phyloP scores from a whole-genome alignment of 2,329 filamentous ascomycete genomes.

The Drechslerella dactyloides region DNA sequence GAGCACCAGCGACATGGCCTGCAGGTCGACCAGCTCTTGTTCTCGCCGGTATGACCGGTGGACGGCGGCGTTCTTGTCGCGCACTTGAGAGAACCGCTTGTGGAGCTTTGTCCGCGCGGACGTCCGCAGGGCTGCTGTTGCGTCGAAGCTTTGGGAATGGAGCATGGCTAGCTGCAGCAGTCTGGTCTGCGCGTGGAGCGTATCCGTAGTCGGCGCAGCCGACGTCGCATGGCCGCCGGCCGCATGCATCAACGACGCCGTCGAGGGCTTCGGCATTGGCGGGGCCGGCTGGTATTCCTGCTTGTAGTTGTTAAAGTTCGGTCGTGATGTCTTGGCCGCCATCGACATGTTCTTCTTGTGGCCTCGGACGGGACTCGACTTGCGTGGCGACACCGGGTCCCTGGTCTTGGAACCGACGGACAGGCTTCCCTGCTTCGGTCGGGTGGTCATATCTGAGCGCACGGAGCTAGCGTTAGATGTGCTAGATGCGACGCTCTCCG shows the following conservation, averaged over 20 bases:
- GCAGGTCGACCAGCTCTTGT: slow-evolving; percentile 37
- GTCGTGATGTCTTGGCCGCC: slow-evolving; percentile 16
- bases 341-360: slow-evolving; percentile 29
- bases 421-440: slow-evolving; percentile 21
- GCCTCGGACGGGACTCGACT: slow-evolving; percentile 23
- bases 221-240: slow-evolving; percentile 5
- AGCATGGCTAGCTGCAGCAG: slow-evolving; percentile 43
- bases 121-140: slow-evolving; percentile 24
- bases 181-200: slow-evolving; percentile 32
- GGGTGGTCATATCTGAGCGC: slow-evolving; percentile 35
- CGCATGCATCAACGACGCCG: slow-evolving; percentile 23
- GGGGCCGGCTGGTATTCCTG: slow-evolving; percentile 31
- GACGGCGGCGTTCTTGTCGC: slow-evolving; percentile 22
- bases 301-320: slow-evolving; percentile 40
- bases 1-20: slow-evolving; percentile 36
- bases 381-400: slow-evolving; percentile 21
- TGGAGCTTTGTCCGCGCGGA: slow-evolving; percentile 31
- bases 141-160: slow-evolving; percentile 36
- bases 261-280: slow-evolving; percentile 28
- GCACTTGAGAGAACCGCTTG: slow-evolving; percentile 27
- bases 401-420: slow-evolving; percentile 7
- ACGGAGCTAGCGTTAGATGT: slow-evolving; percentile 42
- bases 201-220: slow-evolving; percentile 21
- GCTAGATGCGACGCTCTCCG: slow-evolving; percentile 45
- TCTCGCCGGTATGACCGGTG: slow-evolving; percentile 25